phyloP scores from a whole-genome alignment of 805 yeast species.

The Metschnikowia chrysomelidarum region DNA sequence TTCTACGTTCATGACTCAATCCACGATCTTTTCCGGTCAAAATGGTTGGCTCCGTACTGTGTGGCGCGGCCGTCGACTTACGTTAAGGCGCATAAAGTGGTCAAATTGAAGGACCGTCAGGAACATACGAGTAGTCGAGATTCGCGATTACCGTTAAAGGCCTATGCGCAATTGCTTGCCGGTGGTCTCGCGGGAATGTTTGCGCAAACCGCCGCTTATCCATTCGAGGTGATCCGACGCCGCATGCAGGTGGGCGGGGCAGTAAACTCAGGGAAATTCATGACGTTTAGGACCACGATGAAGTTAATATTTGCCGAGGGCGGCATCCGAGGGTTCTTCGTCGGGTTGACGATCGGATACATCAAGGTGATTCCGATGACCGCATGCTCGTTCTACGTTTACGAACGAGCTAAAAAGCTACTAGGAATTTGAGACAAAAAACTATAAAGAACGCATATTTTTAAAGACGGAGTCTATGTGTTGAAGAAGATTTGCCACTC shows the following conservation, averaged over 20 bases:
- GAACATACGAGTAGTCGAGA: slow-evolving; percentile 30
- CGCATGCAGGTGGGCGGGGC: slow-evolving; percentile 95
- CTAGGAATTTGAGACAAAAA: slow-evolving; percentile 54
- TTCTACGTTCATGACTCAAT: slow-evolving; percentile 90
- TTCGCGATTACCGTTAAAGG: slow-evolving; percentile 64
- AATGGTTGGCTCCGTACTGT: slow-evolving; percentile 51
- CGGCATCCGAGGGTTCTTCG: slow-evolving; percentile 86
- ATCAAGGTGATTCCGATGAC: slow-evolving; percentile 96
- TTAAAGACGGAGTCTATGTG: too few species aligned
- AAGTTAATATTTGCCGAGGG: slow-evolving; percentile 61
- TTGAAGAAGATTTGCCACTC: too few species aligned
- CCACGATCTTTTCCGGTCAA: slow-evolving; percentile 81
- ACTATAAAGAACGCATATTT: too few species aligned
- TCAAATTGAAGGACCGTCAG: slow-evolving; percentile 16
- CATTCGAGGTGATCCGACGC: slow-evolving; percentile 91
- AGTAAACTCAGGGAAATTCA: slow-evolving; percentile 55
- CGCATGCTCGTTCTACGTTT: slow-evolving; percentile 92
- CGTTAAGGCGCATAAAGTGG: slow-evolving; percentile 15
- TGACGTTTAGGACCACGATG: slow-evolving; percentile 54
- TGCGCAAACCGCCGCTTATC: slow-evolving; percentile 96
- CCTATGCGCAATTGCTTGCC: slow-evolving; percentile 91
- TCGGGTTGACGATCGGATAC: slow-evolving; percentile 93
- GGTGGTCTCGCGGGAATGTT: slow-evolving; percentile 96
- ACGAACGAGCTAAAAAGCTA: slow-evolving; percentile 75
- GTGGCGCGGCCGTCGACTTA: slow-evolving; percentile 25